Percentiles rank a stretch among this genome's conserved stretches.
These are phyloP conservation scores for Aspergillus niger DNA, from an alignment of 2,329 filamentous ascomycete species.

Conservation along the genomic window DNA sequence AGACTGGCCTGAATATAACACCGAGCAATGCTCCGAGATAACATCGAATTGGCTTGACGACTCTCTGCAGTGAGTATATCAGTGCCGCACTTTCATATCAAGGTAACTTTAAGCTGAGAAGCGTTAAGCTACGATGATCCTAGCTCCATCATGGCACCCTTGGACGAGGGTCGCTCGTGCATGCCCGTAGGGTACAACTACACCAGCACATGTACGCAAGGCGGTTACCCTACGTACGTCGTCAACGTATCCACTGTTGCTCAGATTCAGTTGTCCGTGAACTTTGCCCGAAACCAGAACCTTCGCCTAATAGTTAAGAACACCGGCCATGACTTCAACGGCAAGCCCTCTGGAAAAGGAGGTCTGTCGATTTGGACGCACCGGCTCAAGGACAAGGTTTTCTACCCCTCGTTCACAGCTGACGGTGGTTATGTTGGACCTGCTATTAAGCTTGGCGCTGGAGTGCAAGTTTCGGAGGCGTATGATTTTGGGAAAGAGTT, in stretches of 20 bases:
- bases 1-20: constrained; percentile 34
- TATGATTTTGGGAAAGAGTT: constrained; percentile 49
- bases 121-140: constrained; percentile 19
- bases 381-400: constrained; percentile 23
- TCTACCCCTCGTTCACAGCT: constrained; percentile 37
- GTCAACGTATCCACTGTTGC: constrained; percentile 36
- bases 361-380: constrained; percentile 32
- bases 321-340: constrained; percentile 52
- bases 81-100: background rate
- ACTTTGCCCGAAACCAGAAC: constrained; percentile 29
- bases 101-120: background rate
- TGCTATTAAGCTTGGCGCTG: constrained; percentile 57
- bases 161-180: constrained; percentile 29
- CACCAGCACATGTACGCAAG: constrained; percentile 30
- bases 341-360: constrained; percentile 60
- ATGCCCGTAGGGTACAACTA: constrained; percentile 38
- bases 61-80: constrained; percentile 14
- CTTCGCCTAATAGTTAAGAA: constrained; percentile 45
- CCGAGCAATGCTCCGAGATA: constrained; percentile 34
- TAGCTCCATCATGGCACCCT: constrained; percentile 30
- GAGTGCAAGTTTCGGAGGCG: constrained; percentile 52
- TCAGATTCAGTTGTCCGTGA: constrained; percentile 39
- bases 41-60: constrained; percentile 30
- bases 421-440: constrained; percentile 49
- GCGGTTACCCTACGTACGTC: constrained; percentile 35